Base-by-base conservation (phyloP, 2,329 filamentous ascomycete species). In the Didymella keratinophila region DNA sequence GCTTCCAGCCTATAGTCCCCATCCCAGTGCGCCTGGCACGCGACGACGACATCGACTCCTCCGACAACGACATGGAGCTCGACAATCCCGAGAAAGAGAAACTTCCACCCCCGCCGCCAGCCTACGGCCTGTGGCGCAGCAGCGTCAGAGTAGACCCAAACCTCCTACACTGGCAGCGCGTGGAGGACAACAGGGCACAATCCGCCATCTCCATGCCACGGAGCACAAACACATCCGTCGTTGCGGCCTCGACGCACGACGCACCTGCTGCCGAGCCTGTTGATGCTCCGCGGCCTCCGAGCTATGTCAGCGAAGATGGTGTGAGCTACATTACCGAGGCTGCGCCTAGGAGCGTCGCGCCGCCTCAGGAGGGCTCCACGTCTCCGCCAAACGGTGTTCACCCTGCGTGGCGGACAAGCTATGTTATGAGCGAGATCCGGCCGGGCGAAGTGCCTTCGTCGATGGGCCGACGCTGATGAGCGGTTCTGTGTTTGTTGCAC, bases 81-180 rank as follows among this genome's bases (percentile, higher is more conserved):
- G 51, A 50, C 1, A 63, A 68, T 12, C 54, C 32, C 1, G 67
- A 70, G 12, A 70, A 75, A 30, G 54, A 71, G 18, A 56, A 62
- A 9, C 51, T 67, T 9, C 60, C 66, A 3, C 65, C 63, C 1
- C 72, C 83, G 9, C 93, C 93, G 4, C 93, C 93, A 0, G 92
- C 92, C 2, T 97, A 97, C 72, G 93, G 93, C 0, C 79, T 92
- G 1, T 96, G 92, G 91, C 83, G 92, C 51, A 88, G 89, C 75
- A 94, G 89, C 70, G 91, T 95, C 0, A 84, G 91, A 46, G 89
- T 93, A 30, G 90, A 96, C 69, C 92, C 92, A 1, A 86, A 94
- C 70, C 82, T 92, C 14, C 82, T 96, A 25, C 92, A 90, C 73
- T 96, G 92, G 92, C 87, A 90, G 75, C 86, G 89, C 36, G 89